Evolutionary conservation across 1,139 yeast genomes (phyloP), one percentile per base, ranked within the genome.

Genomic region (Hanseniaspora uvarum): DNA sequence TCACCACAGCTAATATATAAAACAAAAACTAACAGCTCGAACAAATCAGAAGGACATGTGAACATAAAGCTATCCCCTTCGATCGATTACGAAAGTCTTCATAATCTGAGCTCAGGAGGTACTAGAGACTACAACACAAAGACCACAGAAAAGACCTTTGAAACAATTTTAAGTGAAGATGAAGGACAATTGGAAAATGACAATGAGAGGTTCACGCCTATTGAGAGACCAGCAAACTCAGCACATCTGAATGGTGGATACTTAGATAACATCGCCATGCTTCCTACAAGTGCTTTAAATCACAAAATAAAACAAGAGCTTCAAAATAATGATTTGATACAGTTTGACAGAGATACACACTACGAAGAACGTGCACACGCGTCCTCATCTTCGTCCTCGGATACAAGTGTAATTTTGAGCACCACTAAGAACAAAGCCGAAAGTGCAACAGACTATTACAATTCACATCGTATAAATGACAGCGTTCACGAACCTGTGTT

Each of bases 131-230:
- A 37, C 24, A 50, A 43, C 23, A 16, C 16, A 6, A 43, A 44
- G 19, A 26, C 48, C 7, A 50, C 38, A 5, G 53, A 50, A 23
- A 43, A 46, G 16, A 50, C 53, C 12, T 43, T 50, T 50, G 53
- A 50, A n/a, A 50, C 53, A 7, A 23, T 50, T 21, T 8, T 44
- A 3, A 50, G 53, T 44, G 53, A 50, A 16, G 53, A 50, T 19
- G 51, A 47, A 14, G 53, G 21, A 2, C 44, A 50, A 6, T 1
- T 16, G 0, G 10, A 36, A n/a, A 23, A 37, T 12, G 36, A 50
- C 26, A 28, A 37, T 24, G 34, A 50, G 36, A 36, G 53, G 19
- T 50, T 50, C 36, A 50, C 53, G 1, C 53, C 53, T 6, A 21
- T 50, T 2, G 21, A 46, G 1, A 18, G 39, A 16, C 33, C 23